Evolutionary conservation across 352 stramenopile species (phyloP), one percentile per base, ranked within the genome.

Genomic region (Globisporangium polare): DNA sequence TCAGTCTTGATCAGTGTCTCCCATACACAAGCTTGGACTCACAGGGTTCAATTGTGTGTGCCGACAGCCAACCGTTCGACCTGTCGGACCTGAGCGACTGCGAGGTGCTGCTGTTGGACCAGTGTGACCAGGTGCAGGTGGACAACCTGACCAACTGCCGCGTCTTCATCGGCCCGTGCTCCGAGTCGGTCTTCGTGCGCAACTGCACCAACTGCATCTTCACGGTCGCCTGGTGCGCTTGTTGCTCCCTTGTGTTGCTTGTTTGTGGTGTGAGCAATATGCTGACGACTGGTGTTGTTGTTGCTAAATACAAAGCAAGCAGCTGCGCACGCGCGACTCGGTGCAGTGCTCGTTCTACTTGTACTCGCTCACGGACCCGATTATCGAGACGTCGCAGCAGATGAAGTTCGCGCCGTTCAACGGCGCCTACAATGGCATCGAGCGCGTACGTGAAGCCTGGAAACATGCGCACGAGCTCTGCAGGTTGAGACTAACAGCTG

Each of bases 351-450:
- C 77, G 0, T 82, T 97, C 47, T 94, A 89, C 42, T 67, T 98
- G 1, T 97, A 97, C 64, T 93, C 80, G 24, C 81, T 96, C 46
- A 97, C 92, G 3, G 89, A 97, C 60, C 92, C 90, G 29, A 95
- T 97, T 60, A 97, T 98, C 66, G 92, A 98, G 74, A 97, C 84
- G 13, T 96, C 86, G 2, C 78, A 69, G 29, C 63, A 77, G 13
- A 96, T 98, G 67, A 58, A 64, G 31, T 97, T 98, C 61, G 87
- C 88, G 46, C 89, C 92, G 0, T 98, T 97, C 68, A 92, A 92
- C 69, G 89, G 86, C 22, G 86, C 85, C 1, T 97, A 95, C 73
- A 76, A 77, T 37, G 79, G 80, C 27, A 70, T 92, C 45, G 66
- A 81, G 49, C 69, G 75, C 62, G 80, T 90, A 64, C 20, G 58